phyloP scores from a whole-genome alignment of 352 stramenopile genomes.

The Plasmopara halstedii region DNA sequence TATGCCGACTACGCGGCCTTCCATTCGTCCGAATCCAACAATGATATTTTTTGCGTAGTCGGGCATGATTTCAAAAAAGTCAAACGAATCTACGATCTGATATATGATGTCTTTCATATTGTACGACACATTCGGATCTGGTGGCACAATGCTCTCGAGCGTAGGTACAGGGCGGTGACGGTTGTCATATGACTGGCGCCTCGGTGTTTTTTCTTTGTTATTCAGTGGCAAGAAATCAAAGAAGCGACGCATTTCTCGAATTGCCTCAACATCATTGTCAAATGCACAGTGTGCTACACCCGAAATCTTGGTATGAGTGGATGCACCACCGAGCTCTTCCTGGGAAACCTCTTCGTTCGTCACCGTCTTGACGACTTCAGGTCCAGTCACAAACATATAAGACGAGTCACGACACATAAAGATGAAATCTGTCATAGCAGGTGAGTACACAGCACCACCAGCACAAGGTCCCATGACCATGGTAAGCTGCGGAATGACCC shows the following conservation, averaged over 20 bases:
- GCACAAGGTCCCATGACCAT: constrained; percentile 98
- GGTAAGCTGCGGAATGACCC: constrained; percentile 94
- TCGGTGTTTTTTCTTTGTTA: constrained; percentile 83
- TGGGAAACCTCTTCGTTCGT: constrained; percentile 96
- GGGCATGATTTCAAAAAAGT: constrained; percentile 96
- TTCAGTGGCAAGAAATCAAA: constrained; percentile 95
- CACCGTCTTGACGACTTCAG: constrained; percentile 97
- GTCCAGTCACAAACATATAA: constrained; percentile 99
- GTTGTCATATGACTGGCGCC: constrained; percentile 80
- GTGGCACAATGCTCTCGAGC: constrained; percentile 91
- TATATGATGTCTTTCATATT: constrained; percentile 97
- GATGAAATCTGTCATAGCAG: constrained; percentile 98
- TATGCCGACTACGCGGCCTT: constrained; percentile 93
- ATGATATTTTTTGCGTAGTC: constrained; percentile 98
- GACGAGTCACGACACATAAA: constrained; percentile 97
- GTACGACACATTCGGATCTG: constrained; percentile 97
- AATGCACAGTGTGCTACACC: constrained; percentile 94
- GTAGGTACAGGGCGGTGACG: constrained; percentile 78
- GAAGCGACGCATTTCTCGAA: constrained; percentile 91
- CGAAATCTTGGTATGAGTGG: constrained; percentile 93
- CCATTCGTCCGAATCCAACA: constrained; percentile 94
- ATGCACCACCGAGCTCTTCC: constrained; percentile 91
- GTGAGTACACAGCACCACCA: constrained; percentile 91
- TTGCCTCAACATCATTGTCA: constrained; percentile 94
- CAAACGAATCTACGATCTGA: constrained; percentile 92